A percentile compares a stretch with the other conserved stretches of the same genome.
phyloP scores from a whole-genome alignment of 202 grass and related monocot genomes.

The Setaria viridis region DNA sequence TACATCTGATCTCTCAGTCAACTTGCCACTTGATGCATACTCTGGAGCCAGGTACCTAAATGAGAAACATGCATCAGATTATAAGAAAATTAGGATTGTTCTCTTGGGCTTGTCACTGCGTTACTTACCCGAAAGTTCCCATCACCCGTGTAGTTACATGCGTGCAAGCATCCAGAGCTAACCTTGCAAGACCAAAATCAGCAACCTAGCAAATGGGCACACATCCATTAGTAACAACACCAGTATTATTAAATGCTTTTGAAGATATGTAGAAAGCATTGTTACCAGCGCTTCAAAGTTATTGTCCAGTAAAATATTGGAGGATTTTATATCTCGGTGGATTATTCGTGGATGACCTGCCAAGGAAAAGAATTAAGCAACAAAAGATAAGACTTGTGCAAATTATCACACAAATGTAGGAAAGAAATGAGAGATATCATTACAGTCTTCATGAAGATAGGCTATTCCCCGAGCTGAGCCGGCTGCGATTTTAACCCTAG shows the following conservation, averaged over 20 bases:
- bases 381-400: conserved; percentile 2
- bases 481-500: conserved; percentile 88
- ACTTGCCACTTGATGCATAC: conserved; percentile 92
- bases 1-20: conserved; percentile 97
- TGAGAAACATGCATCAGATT: conserved; percentile 34
- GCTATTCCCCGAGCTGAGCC: conserved; percentile 90
- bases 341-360: conserved; percentile 94
- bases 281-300: conserved; percentile 90
- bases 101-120: background rate
- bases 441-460: conserved; percentile 99
- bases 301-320: conserved; percentile 94
- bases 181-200: conserved; percentile 95
- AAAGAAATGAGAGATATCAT: conserved; percentile 36
- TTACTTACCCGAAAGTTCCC: conserved; percentile 95
- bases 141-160: conserved; percentile 98
- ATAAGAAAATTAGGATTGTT: conserved; percentile 15
- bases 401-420: conserved; percentile 3
- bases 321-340: conserved; percentile 98
- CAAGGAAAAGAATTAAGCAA: conserved; percentile 33
- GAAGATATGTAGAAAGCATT: conserved; percentile 24
- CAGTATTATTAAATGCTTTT: background rate
- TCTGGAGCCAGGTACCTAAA: conserved; percentile 93
- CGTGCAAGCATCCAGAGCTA: conserved; percentile 81
- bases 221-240: conserved; percentile 1
- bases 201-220: conserved; percentile 63